Base-by-base conservation (phyloP, 495 filamentous ascomycete genomes). In the Entonaema liquescens region DNA sequence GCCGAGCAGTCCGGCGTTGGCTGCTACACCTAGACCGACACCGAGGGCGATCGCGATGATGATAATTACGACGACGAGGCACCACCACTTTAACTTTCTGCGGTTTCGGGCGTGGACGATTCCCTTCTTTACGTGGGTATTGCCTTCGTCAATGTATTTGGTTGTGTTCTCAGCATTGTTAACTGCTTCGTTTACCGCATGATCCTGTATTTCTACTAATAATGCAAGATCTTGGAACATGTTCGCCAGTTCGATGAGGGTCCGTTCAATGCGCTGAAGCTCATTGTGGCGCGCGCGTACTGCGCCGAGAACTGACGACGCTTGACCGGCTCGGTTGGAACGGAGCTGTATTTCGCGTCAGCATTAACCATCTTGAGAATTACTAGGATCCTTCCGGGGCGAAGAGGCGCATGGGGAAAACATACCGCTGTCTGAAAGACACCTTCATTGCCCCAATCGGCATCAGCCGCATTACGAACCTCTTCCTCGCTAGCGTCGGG, bases 221-320 rank as follows among this genome's bases (percentile, higher is more conserved):
- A 89, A 84, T 56, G 88, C 86, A 62, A 93, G 86, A 64, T 92
- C 86, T 65, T 88, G 81, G 80, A 92, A 91, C 62, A 93, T 85
- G 42, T 81, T 77, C 33, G 87, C 83, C 40, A 93, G 85, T 76
- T 92, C 89, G 62, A 80, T 79, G 58, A 93, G 83, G 4, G 89
- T 90, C 60, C 80, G 79, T 76, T 92, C 89, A 74, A 93, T 93
- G 74, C 86, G 87, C 74, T 89, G 84, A 63, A 93, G 88, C 78
- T 93, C 91, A 67, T 89, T 88, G 78, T 93, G 91, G 55, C 91
- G 89, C n/a, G 90, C 90, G 65, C 89, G 89, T 19, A 93, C 91
- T 49, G 87, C 87, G 68, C 89, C 88, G 49, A 92, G 89, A 12
- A 91, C 89, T 3, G 86, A 86, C 2, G 82, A 82, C 42, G 91